Evolutionary conservation across 163 green algal genomes (phyloP).

Genomic region (Scenedesmus sp.): DNA sequence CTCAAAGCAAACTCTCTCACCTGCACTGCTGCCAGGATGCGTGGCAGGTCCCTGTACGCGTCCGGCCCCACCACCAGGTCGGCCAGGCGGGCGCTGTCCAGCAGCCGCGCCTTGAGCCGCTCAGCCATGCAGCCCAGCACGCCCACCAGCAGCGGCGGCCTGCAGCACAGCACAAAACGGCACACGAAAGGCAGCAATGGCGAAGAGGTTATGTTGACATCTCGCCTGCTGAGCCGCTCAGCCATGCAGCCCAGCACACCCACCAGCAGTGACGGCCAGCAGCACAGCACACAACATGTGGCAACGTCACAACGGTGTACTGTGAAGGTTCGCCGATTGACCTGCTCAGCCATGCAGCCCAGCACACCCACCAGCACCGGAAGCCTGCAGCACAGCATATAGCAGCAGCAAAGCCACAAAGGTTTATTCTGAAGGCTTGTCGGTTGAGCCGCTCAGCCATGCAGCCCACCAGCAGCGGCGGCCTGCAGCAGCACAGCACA

Average conservation of each 20-base stretch:
- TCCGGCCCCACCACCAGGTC: slow-evolving; percentile 93
- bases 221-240: slow-evolving; percentile 77
- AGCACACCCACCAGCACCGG: slow-evolving; percentile 24
- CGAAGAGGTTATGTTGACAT: not conserved
- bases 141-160: slow-evolving; percentile 74
- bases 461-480: slow-evolving; percentile 41
- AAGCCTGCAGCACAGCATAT: slow-evolving; percentile 25
- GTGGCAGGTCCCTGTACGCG: slow-evolving; percentile 90
- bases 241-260: slow-evolving; percentile 96
- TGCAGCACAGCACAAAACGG: not conserved
- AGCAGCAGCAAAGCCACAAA: not conserved
- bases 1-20: not conserved
- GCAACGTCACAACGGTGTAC: too few relatives aligned
- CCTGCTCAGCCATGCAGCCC: not conserved
- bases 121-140: slow-evolving; percentile 97
- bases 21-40: slow-evolving; percentile 76
- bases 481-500: slow-evolving; percentile 1
- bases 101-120: slow-evolving; percentile 84
- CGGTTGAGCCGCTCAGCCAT: not conserved
- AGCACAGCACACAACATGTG: not conserved
- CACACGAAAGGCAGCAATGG: not conserved
- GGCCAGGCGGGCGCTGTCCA: slow-evolving; percentile 82
- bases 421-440: not conserved
- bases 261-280: slow-evolving; percentile 67
- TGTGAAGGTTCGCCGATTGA: not conserved